Base-by-base conservation (phyloP, 2,329 filamentous ascomycete species). In the Claviceps lovelessii region DNA sequence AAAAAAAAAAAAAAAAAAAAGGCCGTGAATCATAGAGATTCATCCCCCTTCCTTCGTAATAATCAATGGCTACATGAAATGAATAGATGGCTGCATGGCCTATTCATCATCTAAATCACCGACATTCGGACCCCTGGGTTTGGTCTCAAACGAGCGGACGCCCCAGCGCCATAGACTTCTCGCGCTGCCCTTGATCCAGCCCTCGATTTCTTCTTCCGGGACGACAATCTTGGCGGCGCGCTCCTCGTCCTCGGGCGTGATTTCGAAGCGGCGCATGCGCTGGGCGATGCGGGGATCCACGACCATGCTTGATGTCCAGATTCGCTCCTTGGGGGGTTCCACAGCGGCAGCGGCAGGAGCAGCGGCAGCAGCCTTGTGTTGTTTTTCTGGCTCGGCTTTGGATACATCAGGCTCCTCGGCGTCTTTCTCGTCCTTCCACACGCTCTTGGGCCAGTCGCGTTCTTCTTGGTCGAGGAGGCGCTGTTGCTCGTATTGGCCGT, bases 391-490 rank as follows among this genome's bases (percentile, higher is more conserved):
- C 35, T 37, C 35, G 35, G 35, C 1, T 35, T 35, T 35, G 6
- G 6, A 4, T 1, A 10, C 35, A 37, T 7, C 35, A 11, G 35
- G 10, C 7, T 37, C 35, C 35, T 23, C 19, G 8, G 10, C 19
- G 17, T 63, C 72, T 65, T 65, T 78, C 64, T 45, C 13, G 5
- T 64, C 71, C 67, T 84, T 81, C 70, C 80, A 83, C 6, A 84
- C 79, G n/a, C 78, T 83, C 71, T 94, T 95, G 68, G 85, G 83
- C 90, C 90, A 95, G 66, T 91, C 81, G 48, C 70, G 71, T 71
- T 95, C 89, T 72, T 93, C 90, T 41, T 81, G 71, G 42, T 75
- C 73, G 31, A 95, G 78, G 13, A 81, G 72, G 4, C 70, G 73
- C 64, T 86, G 64, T 61, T 72, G 69, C 63, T 72, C 70, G 58